phyloP scores from a whole-genome alignment of 108 stramenopile genomes.

The Conticribra guillardii region DNA sequence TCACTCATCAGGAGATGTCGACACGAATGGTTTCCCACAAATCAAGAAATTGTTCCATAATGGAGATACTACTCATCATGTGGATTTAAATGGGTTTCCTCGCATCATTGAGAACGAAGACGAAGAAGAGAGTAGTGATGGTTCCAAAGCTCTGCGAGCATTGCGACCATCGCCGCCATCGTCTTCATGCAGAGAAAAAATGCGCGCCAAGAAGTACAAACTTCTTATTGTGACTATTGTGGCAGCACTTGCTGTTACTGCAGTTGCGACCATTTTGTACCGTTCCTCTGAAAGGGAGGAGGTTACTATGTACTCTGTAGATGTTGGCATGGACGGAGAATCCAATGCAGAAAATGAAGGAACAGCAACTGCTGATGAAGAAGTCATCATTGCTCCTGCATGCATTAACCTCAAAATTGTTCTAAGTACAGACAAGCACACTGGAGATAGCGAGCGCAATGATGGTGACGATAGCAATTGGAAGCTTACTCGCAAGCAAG shows the following conservation, averaged over 20 bases:
- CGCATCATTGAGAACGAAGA: not conserved
- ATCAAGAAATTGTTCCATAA: not conserved
- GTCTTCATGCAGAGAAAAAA: not conserved
- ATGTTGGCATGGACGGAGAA: not conserved
- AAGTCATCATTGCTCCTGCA: not conserved
- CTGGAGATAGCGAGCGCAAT: not conserved
- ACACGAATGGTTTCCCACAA: not conserved
- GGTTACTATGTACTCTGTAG: not conserved
- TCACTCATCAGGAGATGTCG: not conserved
- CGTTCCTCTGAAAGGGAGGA: not conserved
- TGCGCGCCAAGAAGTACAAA: not conserved
- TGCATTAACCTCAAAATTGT: constrained; percentile 34
- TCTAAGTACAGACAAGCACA: constrained; percentile 10
- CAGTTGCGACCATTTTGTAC: not conserved
- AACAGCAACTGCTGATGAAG: not conserved
- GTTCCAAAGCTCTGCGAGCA: not conserved
- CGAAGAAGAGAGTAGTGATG: not conserved
- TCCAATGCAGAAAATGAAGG: not conserved
- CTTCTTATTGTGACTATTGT: not conserved
- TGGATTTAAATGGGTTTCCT: not conserved
- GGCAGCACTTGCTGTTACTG: not conserved
- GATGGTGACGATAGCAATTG: constrained; percentile 21
- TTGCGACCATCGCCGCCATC: no score
- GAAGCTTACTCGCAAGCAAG: constrained; percentile 14
- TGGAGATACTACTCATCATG: not conserved